Evolutionary conservation across 106 monocot genomes (phyloP), one percentile per base, ranked within the genome.

Genomic region (Allium sativum): DNA sequence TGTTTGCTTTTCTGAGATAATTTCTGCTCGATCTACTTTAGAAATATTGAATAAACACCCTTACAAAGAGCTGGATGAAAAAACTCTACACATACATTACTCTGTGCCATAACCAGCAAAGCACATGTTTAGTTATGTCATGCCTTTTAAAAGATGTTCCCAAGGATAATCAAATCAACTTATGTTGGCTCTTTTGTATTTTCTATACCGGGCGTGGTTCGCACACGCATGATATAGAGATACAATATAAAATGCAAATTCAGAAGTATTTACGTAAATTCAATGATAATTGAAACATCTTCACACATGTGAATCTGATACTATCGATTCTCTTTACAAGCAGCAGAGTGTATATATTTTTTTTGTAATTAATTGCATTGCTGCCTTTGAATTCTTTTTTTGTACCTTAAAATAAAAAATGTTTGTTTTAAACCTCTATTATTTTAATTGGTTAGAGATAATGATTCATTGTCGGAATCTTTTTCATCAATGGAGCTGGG

Each of bases 1-100:
- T 65, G 78, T 98, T 55, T 85, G 88, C 74, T 98, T 80, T 65
- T 60, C 61, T 19, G 79, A 86, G 40, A 40, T 57, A 15, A 52
- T 8, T 55, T 73, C 88, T 44, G 84, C 98, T 15, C 51, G 73
- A 55, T 71, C 71, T 22, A 88, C 92, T 16, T 67, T 80, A 55
- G n/a, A 70, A 63, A 74, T 73, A 41, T 74, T 82, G 65, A 80
- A 87, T 66, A 78, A 73, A 7, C 40, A 21, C 19, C 52, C 80
- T 52, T 98, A 88, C 70, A 13, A 53, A 6, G 70, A 47, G 21
- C 85, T 98, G 18, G 78, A 74, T 42, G 84, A 76, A 7, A 72
- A 92, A 44, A 73, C 71, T 53, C 72, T 98, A 54, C 98, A 88
- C 62, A 71, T 98, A 14, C 78, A 76, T 18, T 88, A 84, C 70